Base-by-base conservation (phyloP, 371 early-diverging fungal genomes). In the Syncephalis plumigaleata region DNA sequence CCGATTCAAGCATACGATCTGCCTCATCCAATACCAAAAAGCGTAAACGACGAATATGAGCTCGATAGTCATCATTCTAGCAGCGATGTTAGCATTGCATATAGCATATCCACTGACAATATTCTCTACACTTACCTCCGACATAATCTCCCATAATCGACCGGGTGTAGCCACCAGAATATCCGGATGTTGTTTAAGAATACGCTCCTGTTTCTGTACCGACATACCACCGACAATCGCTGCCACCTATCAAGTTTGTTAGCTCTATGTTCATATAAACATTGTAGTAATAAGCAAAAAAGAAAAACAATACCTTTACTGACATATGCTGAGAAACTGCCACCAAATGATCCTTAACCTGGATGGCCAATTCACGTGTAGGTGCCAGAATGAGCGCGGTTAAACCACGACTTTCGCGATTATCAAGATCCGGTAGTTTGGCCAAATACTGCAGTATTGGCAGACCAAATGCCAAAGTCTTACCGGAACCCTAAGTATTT, bases 131-230 rank as follows among this genome's bases (percentile, higher is more conserved):
- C 64, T 63, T 49, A 70, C 79, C 53, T 79, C 75, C 2, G 80
- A 73, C 46, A 88, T 72, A 16, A 98, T 56, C 52, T 97, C 93
- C 85, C 85, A 87, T 42, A 98, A 67, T 55, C 99, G 85, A 27
- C 98, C 98, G 0, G 98, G 98, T 2, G 99, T 98, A 9, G 93
- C 98, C 9, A 98, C 82, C 49, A 99, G 68, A 26, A 99, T 77
- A 54, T 93, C 79, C 0, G 89, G 85, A 13, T 65, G 60, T 9
- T 66, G 60, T 17, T 66, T 68, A 17, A 93, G 38, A 26, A 81
- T 51, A 11, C 97, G 71, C 20, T 77, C 68, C 61, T 96, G 95
- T 58, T 96, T 94, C 44, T 88, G 81, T 26, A 73, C 58, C 20
- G 91, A 80, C 82, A 94, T 88, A 27, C 97, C 97, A 55, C 97